Evolutionary conservation across 2,329 filamentous ascomycete species (phyloP), one percentile per base, ranked within the genome.

Genomic region (Dothideomycetes sp.): DNA sequence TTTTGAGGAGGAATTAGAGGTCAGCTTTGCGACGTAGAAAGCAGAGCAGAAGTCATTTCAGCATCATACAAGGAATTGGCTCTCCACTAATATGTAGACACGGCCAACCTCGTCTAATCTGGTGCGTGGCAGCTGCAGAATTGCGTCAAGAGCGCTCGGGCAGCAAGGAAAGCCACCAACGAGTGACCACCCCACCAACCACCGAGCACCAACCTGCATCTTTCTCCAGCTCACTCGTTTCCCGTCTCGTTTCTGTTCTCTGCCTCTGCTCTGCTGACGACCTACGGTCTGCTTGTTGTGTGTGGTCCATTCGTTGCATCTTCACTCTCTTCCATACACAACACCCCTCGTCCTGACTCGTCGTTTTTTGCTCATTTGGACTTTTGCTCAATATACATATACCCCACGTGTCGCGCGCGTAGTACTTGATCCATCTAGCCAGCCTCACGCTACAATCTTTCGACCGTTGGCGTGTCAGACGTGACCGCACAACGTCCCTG

Each of bases 111-210:
- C n/a, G n/a, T n/a, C n/a, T n/a, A n/a, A n/a, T n/a, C n/a, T n/a
- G 15, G 27, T n/a, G 27, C 17, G 32, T 34, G 32, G 19, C 15
- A 23, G 30, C 12, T 19, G 30, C n/a, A 33, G 20, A 20, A 33
- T 29, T 41, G 32, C 38, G 40, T 42, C 40, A 42, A 33, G 31
- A 17, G 6, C 37, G 37, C 37, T 40, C 27, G 37, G 37, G 37
- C 37, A 40, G 20, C 37, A 40, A 17, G 28, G 18, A 29, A 30
- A 38, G 38, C 38, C 30, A 41, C 38, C 33, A 34, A 34, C 38
- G 31, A 30, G 31, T 31, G 18, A 25, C 37, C 28, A n/a, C n/a
- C 34, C 34, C 34, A 37, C 34, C 34, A 37, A 28, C 29, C 29
- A 33, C 34, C 34, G 29, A 28, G 20, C 29, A 33, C 37, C 37